These are phyloP conservation scores for Phytophthora sojae DNA, from an alignment of 352 stramenopile species.

Conservation along the genomic window DNA sequence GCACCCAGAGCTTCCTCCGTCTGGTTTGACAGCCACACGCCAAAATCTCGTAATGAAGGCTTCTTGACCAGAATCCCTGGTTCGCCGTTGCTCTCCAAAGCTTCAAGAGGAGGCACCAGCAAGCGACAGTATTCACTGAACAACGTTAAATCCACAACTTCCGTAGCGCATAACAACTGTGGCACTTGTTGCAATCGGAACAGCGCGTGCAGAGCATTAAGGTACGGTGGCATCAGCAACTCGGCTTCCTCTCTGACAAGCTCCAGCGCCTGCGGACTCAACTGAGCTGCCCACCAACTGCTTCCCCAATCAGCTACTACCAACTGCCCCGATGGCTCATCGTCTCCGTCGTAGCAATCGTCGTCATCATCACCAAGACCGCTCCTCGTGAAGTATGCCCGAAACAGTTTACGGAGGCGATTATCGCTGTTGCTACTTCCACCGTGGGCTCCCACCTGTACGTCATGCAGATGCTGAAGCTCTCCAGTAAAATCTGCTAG, in stretches of 20 bases:
- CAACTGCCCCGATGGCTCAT: slow-evolving; percentile 14
- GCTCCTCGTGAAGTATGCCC: slow-evolving; percentile 42
- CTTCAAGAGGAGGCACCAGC: slow-evolving; percentile 1
- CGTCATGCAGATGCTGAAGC: slow-evolving; percentile 23
- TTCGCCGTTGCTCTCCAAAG: not conserved
- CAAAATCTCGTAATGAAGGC: slow-evolving; percentile 32
- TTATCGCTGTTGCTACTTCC: slow-evolving; percentile 26
- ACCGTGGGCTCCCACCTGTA: not conserved
- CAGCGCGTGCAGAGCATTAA: slow-evolving; percentile 66
- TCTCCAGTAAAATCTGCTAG: slow-evolving; percentile 33
- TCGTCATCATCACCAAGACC: slow-evolving; percentile 6
- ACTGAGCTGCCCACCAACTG: slow-evolving; percentile 48
- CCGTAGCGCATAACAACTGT: slow-evolving; percentile 39
- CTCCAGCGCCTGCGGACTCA: slow-evolving; percentile 33
- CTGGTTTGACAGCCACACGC: slow-evolving; percentile 53
- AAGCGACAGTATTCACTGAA: slow-evolving; percentile 41
- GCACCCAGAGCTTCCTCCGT: slow-evolving; percentile 50
- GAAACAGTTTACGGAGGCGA: slow-evolving; percentile 39
- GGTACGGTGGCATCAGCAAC: slow-evolving; percentile 46
- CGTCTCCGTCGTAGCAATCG: slow-evolving; percentile 26
- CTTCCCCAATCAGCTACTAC: slow-evolving; percentile 38
- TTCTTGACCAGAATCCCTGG: slow-evolving; percentile 12
- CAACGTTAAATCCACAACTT: slow-evolving; percentile 58
- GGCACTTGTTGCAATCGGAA: slow-evolving; percentile 58
- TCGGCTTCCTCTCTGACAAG: slow-evolving; percentile 45